Conservation (phyloP, 2,329 filamentous ascomycete species). For the Fusarium sp. region DNA sequence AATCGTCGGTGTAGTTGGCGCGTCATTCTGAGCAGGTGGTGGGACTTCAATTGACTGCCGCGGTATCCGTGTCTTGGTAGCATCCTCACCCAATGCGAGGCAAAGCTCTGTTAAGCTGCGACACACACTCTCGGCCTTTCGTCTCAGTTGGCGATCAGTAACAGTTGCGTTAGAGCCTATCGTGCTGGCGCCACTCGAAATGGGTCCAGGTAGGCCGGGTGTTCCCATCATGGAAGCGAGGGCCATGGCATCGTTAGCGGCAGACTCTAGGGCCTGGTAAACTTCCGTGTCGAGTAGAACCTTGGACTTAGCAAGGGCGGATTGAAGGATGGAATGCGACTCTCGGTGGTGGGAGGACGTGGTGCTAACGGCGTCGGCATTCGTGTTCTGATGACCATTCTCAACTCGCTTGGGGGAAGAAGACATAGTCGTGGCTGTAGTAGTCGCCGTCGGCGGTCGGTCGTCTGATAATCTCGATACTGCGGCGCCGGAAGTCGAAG, state of each 20-base stretch:
- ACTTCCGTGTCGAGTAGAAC: slow-evolving; percentile 74
- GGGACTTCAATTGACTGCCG: slow-evolving; percentile 28
- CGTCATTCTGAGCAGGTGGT: slow-evolving; percentile 29
- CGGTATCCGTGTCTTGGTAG: slow-evolving; percentile 48
- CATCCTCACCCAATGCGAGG: slow-evolving; percentile 78
- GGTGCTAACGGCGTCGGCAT: slow-evolving; percentile 52
- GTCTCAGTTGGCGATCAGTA: slow-evolving; percentile 84
- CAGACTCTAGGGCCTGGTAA: slow-evolving; percentile 81
- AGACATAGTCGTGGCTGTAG: slow-evolving; percentile 89
- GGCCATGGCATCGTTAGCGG: slow-evolving; percentile 82
- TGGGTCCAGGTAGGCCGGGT: slow-evolving; percentile 73
- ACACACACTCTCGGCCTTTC: slow-evolving; percentile 93
- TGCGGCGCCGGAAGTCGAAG: slow-evolving; percentile 82
- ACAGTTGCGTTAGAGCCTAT: slow-evolving; percentile 64
- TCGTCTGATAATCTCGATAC: slow-evolving; percentile 80
- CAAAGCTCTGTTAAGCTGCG: slow-evolving; percentile 92
- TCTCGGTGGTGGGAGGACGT: slow-evolving; percentile 60
- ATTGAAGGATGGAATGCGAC: slow-evolving; percentile 80
- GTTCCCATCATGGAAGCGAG: slow-evolving; percentile 82
- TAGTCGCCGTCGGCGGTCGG: slow-evolving; percentile 88
- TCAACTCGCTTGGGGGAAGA: slow-evolving; percentile 81
- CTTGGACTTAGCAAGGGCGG: slow-evolving; percentile 83
- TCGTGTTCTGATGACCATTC: slow-evolving; percentile 33
- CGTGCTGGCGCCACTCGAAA: slow-evolving; percentile 72
- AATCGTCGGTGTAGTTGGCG: slow-evolving; percentile 56